Conservation (phyloP, 2,329 filamentous ascomycete genomes). For the Lecanicillium sp. region DNA sequence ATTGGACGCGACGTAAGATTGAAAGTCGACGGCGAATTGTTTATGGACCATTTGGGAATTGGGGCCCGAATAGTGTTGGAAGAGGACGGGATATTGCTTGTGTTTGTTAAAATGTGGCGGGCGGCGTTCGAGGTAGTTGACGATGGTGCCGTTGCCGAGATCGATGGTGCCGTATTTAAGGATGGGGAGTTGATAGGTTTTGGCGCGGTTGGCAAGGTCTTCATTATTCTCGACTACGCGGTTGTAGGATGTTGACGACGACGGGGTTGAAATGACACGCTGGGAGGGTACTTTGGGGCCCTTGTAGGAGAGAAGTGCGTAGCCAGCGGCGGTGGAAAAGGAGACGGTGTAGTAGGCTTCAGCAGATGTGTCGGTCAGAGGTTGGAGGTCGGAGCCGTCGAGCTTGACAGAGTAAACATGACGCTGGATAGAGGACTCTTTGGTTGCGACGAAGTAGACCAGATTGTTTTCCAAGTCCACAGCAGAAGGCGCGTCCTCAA, state of each 20-base stretch:
- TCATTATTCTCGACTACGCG: conserved; percentile 72
- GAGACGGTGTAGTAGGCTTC: conserved; percentile 76
- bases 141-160: conserved; percentile 64
- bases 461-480: conserved; percentile 78
- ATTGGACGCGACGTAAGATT: conserved; percentile 75
- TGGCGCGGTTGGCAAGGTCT: conserved; percentile 57
- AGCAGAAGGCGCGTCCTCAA: conserved; percentile 74
- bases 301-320: conserved; percentile 72
- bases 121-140: conserved; percentile 71
- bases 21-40: conserved; percentile 77
- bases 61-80: conserved; percentile 89
- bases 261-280: conserved; percentile 77
- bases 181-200: conserved; percentile 72
- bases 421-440: conserved; percentile 79
- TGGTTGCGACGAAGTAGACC: conserved; percentile 85
- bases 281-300: conserved; percentile 88
- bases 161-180: conserved; percentile 76
- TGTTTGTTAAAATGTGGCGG: conserved; percentile 80
- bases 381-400: conserved; percentile 62
- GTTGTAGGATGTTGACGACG: conserved; percentile 54
- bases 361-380: conserved; percentile 64
- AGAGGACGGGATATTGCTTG: conserved; percentile 87
- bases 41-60: conserved; percentile 85
- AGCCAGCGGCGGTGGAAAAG: conserved; percentile 77
- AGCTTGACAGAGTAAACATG: conserved; percentile 88